Base-by-base conservation (phyloP, 305 asterid species). In the Solanum chacoense region DNA sequence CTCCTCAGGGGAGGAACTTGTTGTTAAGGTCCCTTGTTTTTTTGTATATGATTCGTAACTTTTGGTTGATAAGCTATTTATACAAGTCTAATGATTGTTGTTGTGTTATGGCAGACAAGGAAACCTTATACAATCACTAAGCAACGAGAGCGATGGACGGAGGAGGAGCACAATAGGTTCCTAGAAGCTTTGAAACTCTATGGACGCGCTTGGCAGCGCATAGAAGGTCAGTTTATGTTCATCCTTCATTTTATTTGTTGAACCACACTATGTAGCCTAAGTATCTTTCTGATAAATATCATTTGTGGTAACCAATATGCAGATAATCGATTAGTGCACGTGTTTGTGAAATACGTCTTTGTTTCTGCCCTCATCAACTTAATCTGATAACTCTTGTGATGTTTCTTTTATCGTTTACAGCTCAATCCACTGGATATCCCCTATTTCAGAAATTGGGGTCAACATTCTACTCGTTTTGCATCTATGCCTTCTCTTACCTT, bases 171-270 rank as follows among this genome's bases (percentile, higher is more conserved):
- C 89, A 94, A 92, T 89, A 93, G 94, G 93, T 97, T 97, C 93
- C 90, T 97, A 38, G 99, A 96, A 87, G 99, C 99, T 84, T 94
- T 97, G 93, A 97, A 95, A 94, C 98, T 96, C 89, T 93, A 96
- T 91, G 99, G 99, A 59, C 99, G 98, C 50, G 96, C 99, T 91
- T 97, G 99, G 99, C 99, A 97, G 94, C 97, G 98, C 42, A 97
- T 97, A 91, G 98, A 97, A 97, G 99, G 99, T 97, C 36, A 8
- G 88, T 83, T 84, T 90, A 63, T 90, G 65, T 84, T 42, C 36
- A 38, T 42, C 3, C 24, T 72, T 79, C 2, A 20, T n/a, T 10
- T 89, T 59, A 20, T 85, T 38, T 11, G 86, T 26, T 26, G 75
- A 32, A 55, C 38, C 74, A 32, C 29, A 13, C 38, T 40, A 76